Percentiles rank a stretch among this genome's conserved stretches.
phyloP scores from a whole-genome alignment of 495 filamentous ascomycete genomes.

The Penicillium goetzii region DNA sequence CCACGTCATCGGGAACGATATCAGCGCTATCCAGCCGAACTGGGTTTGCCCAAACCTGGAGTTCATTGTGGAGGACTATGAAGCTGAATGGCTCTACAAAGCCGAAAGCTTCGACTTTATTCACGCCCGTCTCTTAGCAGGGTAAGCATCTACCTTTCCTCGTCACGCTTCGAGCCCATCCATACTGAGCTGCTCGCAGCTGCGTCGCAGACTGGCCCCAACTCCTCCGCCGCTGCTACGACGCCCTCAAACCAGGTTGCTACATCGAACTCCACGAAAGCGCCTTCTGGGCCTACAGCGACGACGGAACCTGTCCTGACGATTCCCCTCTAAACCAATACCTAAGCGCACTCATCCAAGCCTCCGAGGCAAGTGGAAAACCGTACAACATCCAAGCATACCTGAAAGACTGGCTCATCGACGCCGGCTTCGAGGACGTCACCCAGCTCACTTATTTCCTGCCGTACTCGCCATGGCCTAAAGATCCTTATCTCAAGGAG shows the following conservation, averaged over 20 bases:
- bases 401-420: slow-evolving; percentile 32
- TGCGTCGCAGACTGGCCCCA: slow-evolving; percentile 23
- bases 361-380: slow-evolving; percentile 40
- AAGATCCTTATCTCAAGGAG: slow-evolving; percentile 64
- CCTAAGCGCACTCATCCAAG: slow-evolving; percentile 36
- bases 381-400: slow-evolving; percentile 50
- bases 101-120: slow-evolving; percentile 33
- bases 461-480: slow-evolving; percentile 68
- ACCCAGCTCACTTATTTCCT: slow-evolving; percentile 59
- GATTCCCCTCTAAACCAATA: slow-evolving; percentile 55
- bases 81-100: slow-evolving; percentile 34
- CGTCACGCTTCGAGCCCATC: slow-evolving; percentile 22
- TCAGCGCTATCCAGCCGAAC: slow-evolving; percentile 55
- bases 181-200: slow-evolving; percentile 11
- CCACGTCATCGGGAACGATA: slow-evolving; percentile 46
- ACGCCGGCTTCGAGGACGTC: slow-evolving; percentile 63
- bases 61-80: slow-evolving; percentile 41
- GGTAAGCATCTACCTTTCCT: background rate
- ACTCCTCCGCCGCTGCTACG: slow-evolving; percentile 35
- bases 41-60: slow-evolving; percentile 40
- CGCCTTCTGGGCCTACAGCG: slow-evolving; percentile 49
- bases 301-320: slow-evolving; percentile 51
- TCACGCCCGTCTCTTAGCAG: slow-evolving; percentile 26
- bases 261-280: slow-evolving; percentile 67
- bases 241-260: slow-evolving; percentile 61